These are phyloP conservation scores for Porphyrellus cyaneotinctus DNA, from an alignment of 768 basidiomycete genomes.

Conservation along the genomic window DNA sequence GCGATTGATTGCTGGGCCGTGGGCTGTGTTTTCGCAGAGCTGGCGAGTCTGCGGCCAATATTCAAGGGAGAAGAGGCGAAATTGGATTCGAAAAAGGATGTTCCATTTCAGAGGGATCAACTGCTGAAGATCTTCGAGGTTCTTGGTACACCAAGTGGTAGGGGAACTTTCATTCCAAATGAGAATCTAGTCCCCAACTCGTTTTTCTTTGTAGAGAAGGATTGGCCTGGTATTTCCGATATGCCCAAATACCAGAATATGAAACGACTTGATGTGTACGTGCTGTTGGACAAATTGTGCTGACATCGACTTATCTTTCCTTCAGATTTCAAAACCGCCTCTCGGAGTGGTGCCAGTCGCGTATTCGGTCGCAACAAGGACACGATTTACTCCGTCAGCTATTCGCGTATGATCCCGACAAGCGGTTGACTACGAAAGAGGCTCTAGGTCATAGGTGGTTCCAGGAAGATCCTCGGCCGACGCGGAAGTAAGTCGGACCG, in stretches of 20 bases:
- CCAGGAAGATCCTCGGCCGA: constrained; percentile 81
- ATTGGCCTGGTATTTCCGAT: constrained; percentile 81
- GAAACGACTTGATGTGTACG: constrained; percentile 71
- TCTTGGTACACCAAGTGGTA: constrained; percentile 83
- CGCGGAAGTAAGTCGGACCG: constrained; percentile 63
- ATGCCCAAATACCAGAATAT: constrained; percentile 89
- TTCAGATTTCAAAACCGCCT: constrained; percentile 58
- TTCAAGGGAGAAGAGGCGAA: constrained; percentile 99
- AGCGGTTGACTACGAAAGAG: constrained; percentile 75
- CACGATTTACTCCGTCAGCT: constrained; percentile 83
- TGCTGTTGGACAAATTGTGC: constrained; percentile 7
- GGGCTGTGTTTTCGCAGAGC: constrained; percentile 95
- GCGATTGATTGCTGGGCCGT: constrained; percentile 97
- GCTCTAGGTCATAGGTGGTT: constrained; percentile 91
- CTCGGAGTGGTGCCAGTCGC: constrained; percentile 67
- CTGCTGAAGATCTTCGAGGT: constrained; percentile 95
- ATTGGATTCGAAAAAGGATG: constrained; percentile 92
- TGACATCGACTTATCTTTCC: constrained; percentile 20
- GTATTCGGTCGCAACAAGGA: constrained; percentile 57
- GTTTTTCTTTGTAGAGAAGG: constrained; percentile 51
- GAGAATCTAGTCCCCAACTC: constrained; percentile 1
- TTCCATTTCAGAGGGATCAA: constrained; percentile 96
- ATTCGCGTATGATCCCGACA: constrained; percentile 89
- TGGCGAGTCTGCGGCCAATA: constrained; percentile 90
- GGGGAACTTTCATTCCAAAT: neutral